Base-by-base conservation (phyloP, 768 basidiomycete species). In the Chalciporus piperatus region DNA sequence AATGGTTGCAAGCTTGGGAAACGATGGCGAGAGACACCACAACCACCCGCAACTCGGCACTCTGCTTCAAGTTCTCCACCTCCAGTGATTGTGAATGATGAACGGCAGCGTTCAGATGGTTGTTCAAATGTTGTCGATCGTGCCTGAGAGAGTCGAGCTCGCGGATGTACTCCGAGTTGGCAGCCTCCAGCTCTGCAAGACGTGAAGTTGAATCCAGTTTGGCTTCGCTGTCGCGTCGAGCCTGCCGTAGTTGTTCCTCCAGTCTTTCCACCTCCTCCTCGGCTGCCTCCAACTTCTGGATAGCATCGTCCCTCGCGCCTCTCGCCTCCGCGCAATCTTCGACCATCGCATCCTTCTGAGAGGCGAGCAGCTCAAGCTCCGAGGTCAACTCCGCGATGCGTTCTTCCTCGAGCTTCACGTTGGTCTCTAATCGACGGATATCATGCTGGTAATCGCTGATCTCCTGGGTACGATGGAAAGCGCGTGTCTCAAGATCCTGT, bases 301-400 rank as follows among this genome's bases (percentile, higher is more conserved):
- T 63, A 5, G 88, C 85, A 22, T 76, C 76, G 64, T 92, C 85
- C 32, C 90, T 76, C 19, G 84, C 80, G 48, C 85, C 85, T 47
- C 90, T 75, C 2, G 87, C 88, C 48, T 85, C 82, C 4, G 84
- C 84, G 59, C 90, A 92, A 62, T 92, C 90, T 55, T 91, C 89
- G 0, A 92, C 80, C 86, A 92, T 89, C 2, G 87, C 83, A 50
- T 82, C 81, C 65, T 85, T 89, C 72, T 90, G 80, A 5, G 81
- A 76, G 19, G 70, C 74, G 51, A 84, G 71, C 54, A 78, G 78
- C 60, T 89, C 89, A 51, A 89, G 65, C 59, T 92, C 90, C 16
- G 63, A 66, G 3, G 78, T 83, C 79, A 89, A 78, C 71, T 92
- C 90, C 3, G 64, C 66, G 35, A 90, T 67, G 7, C 87, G 76